Conservation (phyloP, 352 stramenopile species). For the Pythium scleroteichum region DNA sequence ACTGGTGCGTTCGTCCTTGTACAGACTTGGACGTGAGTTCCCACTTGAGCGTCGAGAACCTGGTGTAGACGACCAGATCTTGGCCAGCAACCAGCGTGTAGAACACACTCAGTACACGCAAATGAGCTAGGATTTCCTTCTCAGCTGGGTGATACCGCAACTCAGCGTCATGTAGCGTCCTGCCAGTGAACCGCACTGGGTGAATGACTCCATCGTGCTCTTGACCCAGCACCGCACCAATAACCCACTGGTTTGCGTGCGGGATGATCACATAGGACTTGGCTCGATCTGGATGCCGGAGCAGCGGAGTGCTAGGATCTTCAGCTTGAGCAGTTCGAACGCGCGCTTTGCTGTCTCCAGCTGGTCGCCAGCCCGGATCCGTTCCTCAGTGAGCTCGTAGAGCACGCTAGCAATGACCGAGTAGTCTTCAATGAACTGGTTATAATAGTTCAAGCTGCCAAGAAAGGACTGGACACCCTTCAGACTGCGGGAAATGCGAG, state of each 20-base stretch:
- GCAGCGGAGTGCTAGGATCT: conserved; percentile 24
- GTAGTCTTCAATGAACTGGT: conserved; percentile 28
- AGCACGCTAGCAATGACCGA: conserved; percentile 17
- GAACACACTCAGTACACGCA: conserved; percentile 7
- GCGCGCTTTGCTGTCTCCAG: conserved; percentile 21
- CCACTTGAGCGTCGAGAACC: conserved; percentile 20
- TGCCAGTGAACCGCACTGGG: conserved; percentile 25
- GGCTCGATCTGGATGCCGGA: too few relatives aligned
- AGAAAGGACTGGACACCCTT: conserved; percentile 28
- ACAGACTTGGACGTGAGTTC: conserved; percentile 18
- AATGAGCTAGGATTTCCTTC: conserved; percentile 24
- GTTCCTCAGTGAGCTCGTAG: conserved; percentile 25
- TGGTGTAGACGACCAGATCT: conserved; percentile 17
- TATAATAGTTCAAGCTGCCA: conserved; percentile 23
- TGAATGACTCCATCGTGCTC: conserved; percentile 28
- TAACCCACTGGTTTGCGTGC: too few relatives aligned
- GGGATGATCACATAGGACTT: too few relatives aligned
- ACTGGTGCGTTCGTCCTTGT: conserved; percentile 16
- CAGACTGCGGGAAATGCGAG: conserved; percentile 15
- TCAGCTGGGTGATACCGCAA: conserved; percentile 18
- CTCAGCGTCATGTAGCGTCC: conserved; percentile 23
- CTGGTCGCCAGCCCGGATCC: conserved; percentile 2
- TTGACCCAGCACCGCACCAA: conserved; percentile 32
- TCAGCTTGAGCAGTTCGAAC: conserved; percentile 34
- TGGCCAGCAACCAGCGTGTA: conserved; percentile 11